Base-by-base conservation (phyloP, 2,329 filamentous ascomycete species). In the Rutstroemia sp. region DNA sequence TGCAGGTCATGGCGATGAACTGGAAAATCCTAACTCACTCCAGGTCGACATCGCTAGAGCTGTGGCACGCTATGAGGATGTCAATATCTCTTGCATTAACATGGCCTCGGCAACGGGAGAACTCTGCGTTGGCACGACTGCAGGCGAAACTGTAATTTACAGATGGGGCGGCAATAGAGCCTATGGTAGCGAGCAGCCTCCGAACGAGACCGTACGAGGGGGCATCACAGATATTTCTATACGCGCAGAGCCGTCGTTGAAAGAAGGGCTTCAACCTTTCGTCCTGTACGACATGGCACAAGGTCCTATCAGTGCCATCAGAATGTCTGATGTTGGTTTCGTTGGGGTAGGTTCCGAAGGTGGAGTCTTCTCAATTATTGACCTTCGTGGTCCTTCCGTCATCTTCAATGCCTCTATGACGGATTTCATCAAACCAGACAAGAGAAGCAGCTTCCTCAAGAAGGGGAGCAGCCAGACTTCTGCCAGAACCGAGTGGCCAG, bases 301-400 rank as follows among this genome's bases (percentile, higher is more conserved):
- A 66, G 94, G 92, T 0, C 77, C 88, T 1, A 84, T 96, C 34
- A 92, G 83, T 21, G 88, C 87, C 1, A 68, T 95, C 39, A 87
- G 89, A 57, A 83, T 94, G 56, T 94, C 91, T n/a, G 90, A 96
- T 70, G 85, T 97, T 12, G 94, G 94, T 0, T 99, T 99, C 67
- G 82, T 95, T 10, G 92, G 87, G 10, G 85, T 87, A 30, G 94
- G 91, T 0, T 96, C 91, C 9, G 88, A 95, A 70, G 82, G 83
- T 41, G 94, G 94, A 2, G 83, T 83, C 61, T 72, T 99, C 39
- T 87, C 82, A 8, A 81, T 99, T 39, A 82, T 97, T 52, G 94
- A 99, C 70, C 77, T 99, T 59, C 85, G 94, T 57, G 92, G 92
- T 0, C 94, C 94, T 19, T 79, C 85, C 0, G 79, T 97, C 48